Evolutionary conservation across 2,329 filamentous ascomycete genomes (phyloP), one percentile per base, ranked within the genome.

Genomic region (Talaromyces sp.): DNA sequence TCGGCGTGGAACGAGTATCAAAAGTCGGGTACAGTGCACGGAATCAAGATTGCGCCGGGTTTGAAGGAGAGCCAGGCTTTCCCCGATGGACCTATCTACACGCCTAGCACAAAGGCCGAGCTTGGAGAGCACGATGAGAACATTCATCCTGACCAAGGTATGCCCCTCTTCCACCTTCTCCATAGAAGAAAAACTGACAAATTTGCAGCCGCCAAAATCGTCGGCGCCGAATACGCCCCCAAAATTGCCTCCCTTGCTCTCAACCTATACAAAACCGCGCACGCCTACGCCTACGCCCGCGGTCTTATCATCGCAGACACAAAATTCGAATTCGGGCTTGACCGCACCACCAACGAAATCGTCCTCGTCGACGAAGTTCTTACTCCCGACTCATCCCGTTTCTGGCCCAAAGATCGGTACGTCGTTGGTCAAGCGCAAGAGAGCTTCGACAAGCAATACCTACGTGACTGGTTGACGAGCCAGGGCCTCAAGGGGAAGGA

Each of bases 391-490:
- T 90, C 86, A 63, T 94, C 90, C 60, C 86, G 93, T 16, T 97
- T 97, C 84, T 98, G 94, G 93, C 88, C 89, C 0, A 86, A 85
- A 68, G 87, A 87, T 50, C 83, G 83, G 54, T 96, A 94, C 74
- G 84, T 88, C 74, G 78, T 90, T 19, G 93, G 93, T 1, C 84
- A 83, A 67, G 85, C 90, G 64, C 92, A 96, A 81, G 85, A 89
- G 63, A 95, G 91, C 78, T 95, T 94, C 70, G 93, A 97, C 76
- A 97, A 97, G 84, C 90, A 93, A 80, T 89, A 85, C 72, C 77
- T 97, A 70, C 83, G 93, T 41, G 89, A 97, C 79, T 97, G 92
- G 91, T 78, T 97, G 72, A 89, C 88, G 2, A 79, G 76, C 57
- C 83, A 90, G 65, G 90, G 90, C 0, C 77, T 96, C 65, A 92